Evolutionary conservation across 768 basidiomycete genomes (phyloP).

Genomic region (Clavaria fumosa): DNA sequence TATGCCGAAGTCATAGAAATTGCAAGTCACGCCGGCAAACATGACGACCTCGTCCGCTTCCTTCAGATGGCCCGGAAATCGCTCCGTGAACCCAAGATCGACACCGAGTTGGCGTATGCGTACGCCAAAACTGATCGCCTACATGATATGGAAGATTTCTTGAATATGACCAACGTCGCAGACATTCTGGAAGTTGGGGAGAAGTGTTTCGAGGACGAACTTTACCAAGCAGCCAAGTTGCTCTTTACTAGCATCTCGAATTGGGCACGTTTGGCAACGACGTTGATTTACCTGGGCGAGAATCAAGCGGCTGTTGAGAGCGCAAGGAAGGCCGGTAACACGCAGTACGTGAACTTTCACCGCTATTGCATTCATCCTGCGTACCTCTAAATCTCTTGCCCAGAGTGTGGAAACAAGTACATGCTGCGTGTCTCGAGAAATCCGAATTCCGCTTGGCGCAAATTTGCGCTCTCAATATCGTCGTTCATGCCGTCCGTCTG

Average conservation of each 20-base stretch:
- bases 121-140: conserved; percentile 96
- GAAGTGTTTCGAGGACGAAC: conserved; percentile 96
- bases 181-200: conserved; percentile 95
- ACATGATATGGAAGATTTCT: conserved; percentile 99
- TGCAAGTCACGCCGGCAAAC: conserved; percentile 78
- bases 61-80: conserved; percentile 98
- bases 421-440: conserved; percentile 97
- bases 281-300: conserved; percentile 94
- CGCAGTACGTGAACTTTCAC: conserved; percentile 50
- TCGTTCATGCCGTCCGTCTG: conserved; percentile 65
- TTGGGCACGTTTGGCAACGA: conserved; percentile 96
- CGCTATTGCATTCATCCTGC: neutral
- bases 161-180: conserved; percentile 96
- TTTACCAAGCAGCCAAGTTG: conserved; percentile 94
- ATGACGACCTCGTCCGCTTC: conserved; percentile 89
- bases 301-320: conserved; percentile 98
- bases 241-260: conserved; percentile 96
- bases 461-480: conserved; percentile 96
- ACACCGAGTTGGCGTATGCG: conserved; percentile 94
- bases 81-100: conserved; percentile 92
- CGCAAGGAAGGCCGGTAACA: conserved; percentile 98
- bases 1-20: conserved; percentile 94
- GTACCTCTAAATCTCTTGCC: conserved; percentile 4
- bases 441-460: conserved; percentile 93
- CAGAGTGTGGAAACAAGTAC: conserved; percentile 99